Evolutionary conservation across 495 filamentous ascomycete species (phyloP).

Genomic region (Chlorociboria aeruginascens): DNA sequence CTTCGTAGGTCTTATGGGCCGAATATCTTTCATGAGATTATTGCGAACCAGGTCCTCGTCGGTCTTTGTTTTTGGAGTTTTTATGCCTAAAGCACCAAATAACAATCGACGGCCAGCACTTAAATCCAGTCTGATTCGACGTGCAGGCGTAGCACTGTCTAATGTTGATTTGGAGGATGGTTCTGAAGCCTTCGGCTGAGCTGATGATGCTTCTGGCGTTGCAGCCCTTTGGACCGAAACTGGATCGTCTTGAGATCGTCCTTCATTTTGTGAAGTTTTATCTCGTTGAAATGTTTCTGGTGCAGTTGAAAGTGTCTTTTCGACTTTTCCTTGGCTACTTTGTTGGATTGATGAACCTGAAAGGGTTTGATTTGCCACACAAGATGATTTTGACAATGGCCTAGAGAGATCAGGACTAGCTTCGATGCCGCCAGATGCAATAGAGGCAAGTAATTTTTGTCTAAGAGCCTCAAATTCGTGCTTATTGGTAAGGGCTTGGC

Average conservation of each 20-base stretch:
- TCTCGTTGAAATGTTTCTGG: neutral
- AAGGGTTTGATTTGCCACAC: neutral
- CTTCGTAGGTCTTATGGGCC: conserved; percentile 18
- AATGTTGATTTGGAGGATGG: conserved; percentile 1
- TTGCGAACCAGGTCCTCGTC: conserved; percentile 52
- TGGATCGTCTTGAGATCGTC: no score
- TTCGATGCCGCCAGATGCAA: conserved; percentile 41
- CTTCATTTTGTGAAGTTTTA: neutral
- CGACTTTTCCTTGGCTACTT: neutral
- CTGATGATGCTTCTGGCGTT: neutral
- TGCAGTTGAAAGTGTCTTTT: neutral
- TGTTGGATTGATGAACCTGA: neutral
- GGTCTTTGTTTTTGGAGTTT: conserved; percentile 51
- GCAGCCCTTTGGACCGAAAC: neutral
- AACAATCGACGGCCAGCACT: conserved; percentile 53
- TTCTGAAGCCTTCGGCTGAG: neutral
- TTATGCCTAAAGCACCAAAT: conserved; percentile 61
- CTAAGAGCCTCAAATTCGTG: conserved; percentile 37
- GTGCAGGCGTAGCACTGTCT: conserved; percentile 13
- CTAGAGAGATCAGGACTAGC: conserved; percentile 18
- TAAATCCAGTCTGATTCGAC: conserved; percentile 46
- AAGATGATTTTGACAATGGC: neutral
- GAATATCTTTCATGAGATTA: conserved; percentile 36
- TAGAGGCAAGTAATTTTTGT: conserved; percentile 36
- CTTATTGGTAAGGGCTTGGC: conserved; percentile 19